Conservation (phyloP, 2,329 filamentous ascomycete genomes). For the Ophiocordyceps australis region DNA sequence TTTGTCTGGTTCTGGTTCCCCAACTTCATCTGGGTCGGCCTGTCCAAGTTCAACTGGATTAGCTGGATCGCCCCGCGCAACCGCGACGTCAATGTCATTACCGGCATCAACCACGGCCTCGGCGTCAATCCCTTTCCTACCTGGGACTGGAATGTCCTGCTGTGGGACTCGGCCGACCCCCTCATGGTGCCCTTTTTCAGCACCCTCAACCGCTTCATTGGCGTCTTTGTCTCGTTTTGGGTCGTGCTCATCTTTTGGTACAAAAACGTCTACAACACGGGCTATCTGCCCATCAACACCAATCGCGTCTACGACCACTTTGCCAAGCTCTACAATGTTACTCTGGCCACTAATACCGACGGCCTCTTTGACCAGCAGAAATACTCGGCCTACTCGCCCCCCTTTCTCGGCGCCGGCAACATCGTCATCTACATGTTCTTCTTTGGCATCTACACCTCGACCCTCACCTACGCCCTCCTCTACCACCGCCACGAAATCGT, state of each 20-base stretch:
- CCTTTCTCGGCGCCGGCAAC: constrained; percentile 29
- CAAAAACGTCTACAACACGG: constrained; percentile 35
- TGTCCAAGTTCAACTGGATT: constrained; percentile 37
- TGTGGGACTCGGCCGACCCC: constrained; percentile 22
- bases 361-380: constrained; percentile 24
- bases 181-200: constrained; percentile 35
- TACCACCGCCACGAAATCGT: constrained; percentile 33
- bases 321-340: constrained; percentile 26
- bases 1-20: constrained; percentile 43
- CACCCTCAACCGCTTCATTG: constrained; percentile 43
- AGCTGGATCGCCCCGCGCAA: constrained; percentile 34
- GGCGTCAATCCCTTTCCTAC: constrained; percentile 27
- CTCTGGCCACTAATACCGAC: constrained; percentile 18
- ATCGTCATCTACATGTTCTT: constrained; percentile 35
- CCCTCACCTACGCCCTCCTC: constrained; percentile 27
- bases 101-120: constrained; percentile 24
- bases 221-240: constrained; percentile 34
- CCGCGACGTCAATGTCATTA: constrained; percentile 20
- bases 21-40: constrained; percentile 30
- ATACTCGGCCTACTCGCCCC: constrained; percentile 31
- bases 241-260: constrained; percentile 40
- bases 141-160: constrained; percentile 28
- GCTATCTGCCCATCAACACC: constrained; percentile 33
- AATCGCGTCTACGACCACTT: constrained; percentile 32
- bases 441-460: constrained; percentile 34